A percentile compares a stretch with the other conserved stretches of the same genome.
phyloP scores from a whole-genome alignment of 306 rosid species.

The Sechiopsis laciniata region DNA sequence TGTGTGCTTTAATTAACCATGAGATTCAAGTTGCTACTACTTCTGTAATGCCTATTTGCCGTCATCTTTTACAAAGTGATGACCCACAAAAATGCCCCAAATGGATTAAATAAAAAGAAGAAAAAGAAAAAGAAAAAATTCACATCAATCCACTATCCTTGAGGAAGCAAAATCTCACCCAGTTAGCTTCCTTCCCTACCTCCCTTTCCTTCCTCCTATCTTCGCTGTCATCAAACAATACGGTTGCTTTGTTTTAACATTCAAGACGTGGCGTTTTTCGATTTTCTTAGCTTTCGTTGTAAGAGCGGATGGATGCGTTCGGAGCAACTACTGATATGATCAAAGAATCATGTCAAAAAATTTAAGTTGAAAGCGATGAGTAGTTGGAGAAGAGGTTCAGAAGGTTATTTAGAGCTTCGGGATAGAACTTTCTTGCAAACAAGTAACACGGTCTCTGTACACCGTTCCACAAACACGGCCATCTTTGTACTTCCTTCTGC shows the following conservation, averaged over 20 bases:
- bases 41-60: constrained; percentile 14
- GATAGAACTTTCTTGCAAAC: constrained; percentile 89
- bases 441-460: constrained; percentile 80
- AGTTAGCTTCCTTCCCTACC: constrained; percentile 11
- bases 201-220: too few species aligned
- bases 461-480: constrained; percentile 99
- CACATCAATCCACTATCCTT: constrained; percentile 8
- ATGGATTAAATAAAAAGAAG: background rate
- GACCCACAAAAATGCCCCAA: constrained; percentile 20
- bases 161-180: background rate
- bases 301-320: background rate
- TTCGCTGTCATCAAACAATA: too few species aligned
- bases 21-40: constrained; percentile 12
- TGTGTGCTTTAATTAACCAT: background rate
- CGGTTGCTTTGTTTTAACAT: too few species aligned
- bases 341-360: constrained; percentile 63
- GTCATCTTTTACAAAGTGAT: constrained; percentile 22
- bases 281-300: background rate
- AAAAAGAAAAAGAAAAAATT: background rate
- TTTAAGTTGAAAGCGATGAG: constrained; percentile 53
- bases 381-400: constrained; percentile 70
- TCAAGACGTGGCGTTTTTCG: too few species aligned
- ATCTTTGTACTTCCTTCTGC: constrained; percentile 84
- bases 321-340: constrained; percentile 43
- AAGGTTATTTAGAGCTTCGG: constrained; percentile 62